These are phyloP conservation scores for Fusarium acutatum DNA, from an alignment of 2,329 filamentous ascomycete genomes.

Conservation along the genomic window DNA sequence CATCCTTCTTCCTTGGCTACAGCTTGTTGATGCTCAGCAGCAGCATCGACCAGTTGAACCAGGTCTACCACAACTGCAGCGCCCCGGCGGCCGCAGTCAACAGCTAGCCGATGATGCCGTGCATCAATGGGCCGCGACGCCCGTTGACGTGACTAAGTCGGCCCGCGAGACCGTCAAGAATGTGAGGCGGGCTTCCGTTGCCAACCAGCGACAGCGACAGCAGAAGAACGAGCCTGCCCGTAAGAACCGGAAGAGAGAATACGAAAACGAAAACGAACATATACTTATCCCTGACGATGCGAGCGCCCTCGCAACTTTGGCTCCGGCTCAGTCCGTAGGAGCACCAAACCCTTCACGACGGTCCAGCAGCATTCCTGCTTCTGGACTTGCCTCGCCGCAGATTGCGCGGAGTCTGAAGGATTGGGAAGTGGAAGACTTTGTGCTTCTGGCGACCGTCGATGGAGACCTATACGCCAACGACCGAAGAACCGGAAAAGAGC, in stretches of 20 bases:
- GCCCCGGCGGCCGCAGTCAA: slow-evolving; percentile 39
- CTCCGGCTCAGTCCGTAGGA: slow-evolving; percentile 96
- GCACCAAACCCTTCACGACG: slow-evolving; percentile 80
- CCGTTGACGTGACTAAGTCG: slow-evolving; percentile 42
- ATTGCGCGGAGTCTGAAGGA: slow-evolving; percentile 97
- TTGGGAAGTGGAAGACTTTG: slow-evolving; percentile 99
- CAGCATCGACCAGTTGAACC: slow-evolving; percentile 56
- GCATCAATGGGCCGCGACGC: slow-evolving; percentile 45
- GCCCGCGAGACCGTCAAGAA: slow-evolving; percentile 41
- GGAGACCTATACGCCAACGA: slow-evolving; percentile 93
- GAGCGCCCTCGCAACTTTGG: slow-evolving; percentile 97
- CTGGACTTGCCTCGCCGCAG: slow-evolving; percentile 82
- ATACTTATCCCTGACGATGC: slow-evolving; percentile 68
- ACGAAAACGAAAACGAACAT: slow-evolving; percentile 44
- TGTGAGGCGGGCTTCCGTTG: slow-evolving; percentile 38
- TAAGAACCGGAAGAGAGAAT: slow-evolving; percentile 45
- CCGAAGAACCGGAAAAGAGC: slow-evolving; percentile 82
- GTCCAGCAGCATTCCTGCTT: slow-evolving; percentile 65
- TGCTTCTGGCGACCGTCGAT: slow-evolving; percentile 99
- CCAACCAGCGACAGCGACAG: slow-evolving; percentile 41
- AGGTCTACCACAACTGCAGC: slow-evolving; percentile 28
- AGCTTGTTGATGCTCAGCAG: slow-evolving; percentile 70
- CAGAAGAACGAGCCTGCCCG: slow-evolving; percentile 38
- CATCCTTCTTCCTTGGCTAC: slow-evolving; percentile 64
- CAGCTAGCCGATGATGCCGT: slow-evolving; percentile 42